These are phyloP conservation scores for Fistulifera solaris DNA, from an alignment of 108 stramenopile genomes.

Conservation along the genomic window DNA sequence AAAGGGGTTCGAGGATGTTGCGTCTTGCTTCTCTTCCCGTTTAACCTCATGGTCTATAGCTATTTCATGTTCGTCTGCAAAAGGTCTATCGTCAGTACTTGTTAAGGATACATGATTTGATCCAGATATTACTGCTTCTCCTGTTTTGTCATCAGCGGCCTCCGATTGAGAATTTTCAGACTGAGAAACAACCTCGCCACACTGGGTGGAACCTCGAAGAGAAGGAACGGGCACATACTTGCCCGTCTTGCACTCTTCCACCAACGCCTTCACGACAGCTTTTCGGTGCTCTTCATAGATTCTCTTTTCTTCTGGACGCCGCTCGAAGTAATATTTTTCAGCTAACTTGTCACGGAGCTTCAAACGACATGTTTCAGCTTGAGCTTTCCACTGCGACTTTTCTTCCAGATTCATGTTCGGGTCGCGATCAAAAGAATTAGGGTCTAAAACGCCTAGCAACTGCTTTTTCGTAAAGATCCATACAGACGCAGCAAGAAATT, in stretches of 20 bases:
- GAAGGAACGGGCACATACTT: no score
- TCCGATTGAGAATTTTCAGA: no score
- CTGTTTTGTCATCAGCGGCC: no score
- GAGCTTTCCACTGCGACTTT: slow-evolving; percentile 2
- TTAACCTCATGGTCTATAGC: no score
- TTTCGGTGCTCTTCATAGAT: slow-evolving; percentile 2
- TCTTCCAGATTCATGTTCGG: background rate
- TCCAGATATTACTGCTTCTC: no score
- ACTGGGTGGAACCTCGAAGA: background rate
- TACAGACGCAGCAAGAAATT: slow-evolving; percentile 20
- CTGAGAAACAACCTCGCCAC: background rate
- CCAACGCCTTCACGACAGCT: background rate
- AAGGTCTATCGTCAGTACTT: no score
- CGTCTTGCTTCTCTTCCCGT: no score
- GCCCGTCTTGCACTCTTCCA: background rate
- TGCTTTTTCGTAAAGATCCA: slow-evolving; percentile 41
- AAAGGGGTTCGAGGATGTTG: no score
- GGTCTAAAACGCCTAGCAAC: slow-evolving; percentile 18
- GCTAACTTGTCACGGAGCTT: slow-evolving; percentile 8
- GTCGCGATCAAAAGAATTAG: background rate
- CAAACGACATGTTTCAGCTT: background rate
- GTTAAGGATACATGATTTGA: no score
- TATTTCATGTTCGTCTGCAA: no score
- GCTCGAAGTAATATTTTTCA: background rate
- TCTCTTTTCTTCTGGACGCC: background rate